These are phyloP conservation scores for Misopates orontium DNA, from an alignment of 257 asterid genomes.

Conservation along the genomic window DNA sequence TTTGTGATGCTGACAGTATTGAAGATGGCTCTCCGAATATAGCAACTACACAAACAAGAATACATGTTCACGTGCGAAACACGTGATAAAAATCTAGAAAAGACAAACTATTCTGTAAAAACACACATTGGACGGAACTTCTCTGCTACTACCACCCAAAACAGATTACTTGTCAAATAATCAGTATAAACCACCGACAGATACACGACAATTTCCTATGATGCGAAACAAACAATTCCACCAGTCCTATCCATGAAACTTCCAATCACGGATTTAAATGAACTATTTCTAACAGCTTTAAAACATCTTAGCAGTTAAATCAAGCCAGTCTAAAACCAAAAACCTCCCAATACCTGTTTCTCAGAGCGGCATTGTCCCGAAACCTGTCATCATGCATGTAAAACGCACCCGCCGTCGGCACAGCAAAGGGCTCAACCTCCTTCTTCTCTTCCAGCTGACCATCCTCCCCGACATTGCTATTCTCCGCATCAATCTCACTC, in stretches of 20 bases:
- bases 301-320: conserved; percentile 4
- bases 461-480: conserved; percentile 38
- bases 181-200: not conserved
- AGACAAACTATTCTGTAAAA: not conserved
- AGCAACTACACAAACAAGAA: no score
- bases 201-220: no score
- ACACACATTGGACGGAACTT: not conserved
- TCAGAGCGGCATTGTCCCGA: conserved; percentile 74
- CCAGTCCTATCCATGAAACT: not conserved
- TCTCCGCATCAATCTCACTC: conserved; percentile 34
- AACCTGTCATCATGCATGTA: conserved; percentile 99
- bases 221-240: not conserved
- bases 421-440: conserved; percentile 82
- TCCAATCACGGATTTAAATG: not conserved
- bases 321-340: conserved; percentile 1
- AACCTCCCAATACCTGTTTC: conserved; percentile 56
- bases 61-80: no score
- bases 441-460: conserved; percentile 61
- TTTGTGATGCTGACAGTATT: no score
- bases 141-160: not conserved
- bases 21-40: no score
- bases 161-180: conserved; percentile 4
- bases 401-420: conserved; percentile 98
- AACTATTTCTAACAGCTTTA: conserved; percentile 1
- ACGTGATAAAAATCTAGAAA: no score